Percentiles rank a stretch among this genome's conserved stretches.
Conservation (phyloP, 2,329 filamentous ascomycete species). For the Ophidiomyces ophidiicola region DNA sequence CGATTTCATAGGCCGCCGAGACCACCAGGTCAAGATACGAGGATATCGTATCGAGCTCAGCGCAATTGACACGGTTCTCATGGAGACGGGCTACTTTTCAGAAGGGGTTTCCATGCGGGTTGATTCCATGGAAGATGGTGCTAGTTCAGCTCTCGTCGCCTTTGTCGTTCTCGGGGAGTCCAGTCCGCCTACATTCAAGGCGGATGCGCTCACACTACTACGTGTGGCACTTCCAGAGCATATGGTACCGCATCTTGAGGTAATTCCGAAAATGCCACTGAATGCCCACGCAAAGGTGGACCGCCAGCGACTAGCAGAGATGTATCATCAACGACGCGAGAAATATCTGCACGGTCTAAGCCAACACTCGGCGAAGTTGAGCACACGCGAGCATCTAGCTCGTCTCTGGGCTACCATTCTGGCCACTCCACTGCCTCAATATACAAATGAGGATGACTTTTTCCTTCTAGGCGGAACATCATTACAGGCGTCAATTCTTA, state of each 20-base stretch:
- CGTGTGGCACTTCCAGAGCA: conserved; percentile 46
- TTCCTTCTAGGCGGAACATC: conserved; percentile 18
- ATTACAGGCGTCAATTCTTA: conserved; percentile 17
- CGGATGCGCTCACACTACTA: neutral
- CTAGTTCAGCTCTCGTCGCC: conserved; percentile 16
- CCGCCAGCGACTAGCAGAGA: conserved; percentile 13
- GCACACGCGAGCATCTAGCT: neutral
- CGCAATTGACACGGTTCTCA: conserved; percentile 62
- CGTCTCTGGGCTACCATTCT: conserved; percentile 11
- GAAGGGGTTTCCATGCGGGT: conserved; percentile 15
- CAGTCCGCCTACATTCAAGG: conserved; percentile 43
- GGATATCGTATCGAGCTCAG: conserved; percentile 82
- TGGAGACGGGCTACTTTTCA: conserved; percentile 15
- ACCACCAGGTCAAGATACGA: conserved; percentile 79
- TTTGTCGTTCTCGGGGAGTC: conserved; percentile 28
- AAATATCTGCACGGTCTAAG: neutral
- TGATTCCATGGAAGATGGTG: conserved; percentile 10
- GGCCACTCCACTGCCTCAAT: neutral
- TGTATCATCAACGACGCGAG: conserved; percentile 3
- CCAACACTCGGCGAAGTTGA: neutral
- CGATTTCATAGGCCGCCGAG: conserved; percentile 59
- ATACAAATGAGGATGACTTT: conserved; percentile 16
- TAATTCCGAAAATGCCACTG: conserved; percentile 53
- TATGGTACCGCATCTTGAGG: conserved; percentile 57
- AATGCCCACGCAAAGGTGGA: conserved; percentile 61